Evolutionary conservation across 306 rosid species (phyloP), one percentile per base, ranked within the genome.

Genomic region (Medicago ruthenica): DNA sequence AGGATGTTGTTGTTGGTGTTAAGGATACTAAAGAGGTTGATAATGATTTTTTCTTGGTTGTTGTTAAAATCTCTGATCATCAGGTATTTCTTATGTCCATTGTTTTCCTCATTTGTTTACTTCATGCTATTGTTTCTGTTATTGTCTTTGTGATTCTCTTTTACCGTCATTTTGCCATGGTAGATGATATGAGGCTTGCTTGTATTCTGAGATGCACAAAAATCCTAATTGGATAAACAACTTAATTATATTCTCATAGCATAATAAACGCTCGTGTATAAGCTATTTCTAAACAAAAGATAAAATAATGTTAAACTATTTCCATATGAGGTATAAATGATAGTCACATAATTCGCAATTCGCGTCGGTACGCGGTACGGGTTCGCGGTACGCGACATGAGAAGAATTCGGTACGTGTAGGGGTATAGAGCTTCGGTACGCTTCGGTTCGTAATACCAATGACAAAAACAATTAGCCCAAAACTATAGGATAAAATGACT

Each of bases 1-100:
- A 92, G 78, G 92, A 96, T 67, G 99, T 96, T 9, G 97, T 96
- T 79, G 97, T 92, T 69, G 99, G 99, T 1, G 98, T 88, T 9
- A 90, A 96, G 83, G 98, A 96, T 74, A 87, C 87, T 39, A 89
- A 76, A 78, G 98, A 96, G 75, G 92, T 96, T 80, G 96, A 92
- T 68, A 96, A 92, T 86, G 99, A 96, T 85, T 96, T 96, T 80
- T 96, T 96, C 91, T 83, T 96, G 87, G 99, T 90, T 34, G 92
- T 96, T 13, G 99, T 96, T 16, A 92, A 89, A 85, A 96, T 96
- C 40, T 72, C 58, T 11, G 97, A 96, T 75, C 99, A 96, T 80
- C 97, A 92, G 99, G 99, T 92, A 74, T 39, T 27, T 27, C 31
- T 27, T 27, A 27, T 27, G 31, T 27, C 31, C 4, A 27, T 67